Evolutionary conservation across 129 eudicot species (phyloP).

Genomic region (Flaveria brownii): DNA sequence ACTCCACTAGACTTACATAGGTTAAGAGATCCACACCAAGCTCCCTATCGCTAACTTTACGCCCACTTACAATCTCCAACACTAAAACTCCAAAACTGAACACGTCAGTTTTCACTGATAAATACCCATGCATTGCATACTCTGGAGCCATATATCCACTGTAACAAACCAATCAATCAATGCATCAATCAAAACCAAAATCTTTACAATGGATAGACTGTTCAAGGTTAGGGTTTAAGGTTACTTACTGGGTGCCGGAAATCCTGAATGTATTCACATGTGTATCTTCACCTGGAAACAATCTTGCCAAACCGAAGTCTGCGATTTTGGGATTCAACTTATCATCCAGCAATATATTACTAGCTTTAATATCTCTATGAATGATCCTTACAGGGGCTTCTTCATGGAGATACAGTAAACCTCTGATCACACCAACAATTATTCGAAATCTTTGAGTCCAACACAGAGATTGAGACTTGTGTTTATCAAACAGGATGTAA

Average conservation of each 20-base stretch:
- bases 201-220: too few species aligned
- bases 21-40: conserved; percentile 69
- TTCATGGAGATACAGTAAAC: conserved; percentile 90
- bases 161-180: conserved; percentile 4
- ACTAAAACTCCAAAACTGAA: conserved; percentile 47
- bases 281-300: conserved; percentile 86
- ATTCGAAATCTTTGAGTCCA: conserved; percentile 67
- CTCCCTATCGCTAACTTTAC: conserved; percentile 49
- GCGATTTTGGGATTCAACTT: too few species aligned
- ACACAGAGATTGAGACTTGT: conserved; percentile 40
- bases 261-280: conserved; percentile 72
- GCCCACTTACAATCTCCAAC: conserved; percentile 65
- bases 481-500: too few species aligned
- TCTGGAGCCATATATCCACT: conserved; percentile 50
- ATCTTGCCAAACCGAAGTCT: conserved; percentile 74
- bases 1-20: conserved; percentile 55
- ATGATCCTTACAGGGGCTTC: conserved; percentile 46
- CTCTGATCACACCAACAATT: conserved; percentile 63
- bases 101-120: conserved; percentile 86
- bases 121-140: conserved; percentile 54
- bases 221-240: background rate
- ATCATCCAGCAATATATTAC: too few species aligned
- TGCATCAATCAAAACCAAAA: background rate
- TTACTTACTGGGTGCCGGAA: conserved; percentile 75
- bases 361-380: too few species aligned